Evolutionary conservation across 371 early-diverging fungal species (phyloP).

Genomic region (Mucor piriformis): DNA sequence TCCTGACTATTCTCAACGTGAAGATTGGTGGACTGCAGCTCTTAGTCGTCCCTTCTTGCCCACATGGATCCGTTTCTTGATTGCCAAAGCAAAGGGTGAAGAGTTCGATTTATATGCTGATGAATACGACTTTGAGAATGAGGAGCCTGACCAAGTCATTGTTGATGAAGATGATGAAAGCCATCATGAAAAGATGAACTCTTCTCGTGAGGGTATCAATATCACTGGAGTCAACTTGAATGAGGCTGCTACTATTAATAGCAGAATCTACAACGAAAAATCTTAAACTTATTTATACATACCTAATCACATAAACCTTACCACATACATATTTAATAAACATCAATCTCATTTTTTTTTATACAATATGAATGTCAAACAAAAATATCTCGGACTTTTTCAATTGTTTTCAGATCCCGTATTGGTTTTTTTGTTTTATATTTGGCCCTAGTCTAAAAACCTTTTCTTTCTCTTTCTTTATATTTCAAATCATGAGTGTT

Average conservation of each 20-base stretch:
- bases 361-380: slow-evolving; percentile 1
- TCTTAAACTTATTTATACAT: background rate
- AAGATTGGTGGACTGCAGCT: slow-evolving; percentile 51
- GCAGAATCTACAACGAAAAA: slow-evolving; percentile 8
- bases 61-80: slow-evolving; percentile 40
- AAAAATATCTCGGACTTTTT: background rate
- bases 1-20: slow-evolving; percentile 51
- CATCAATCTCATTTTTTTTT: background rate
- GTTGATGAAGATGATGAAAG: background rate
- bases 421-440: background rate
- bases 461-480: background rate
- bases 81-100: slow-evolving; percentile 24
- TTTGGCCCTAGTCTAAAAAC: slow-evolving; percentile 1
- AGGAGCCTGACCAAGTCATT: slow-evolving; percentile 5
- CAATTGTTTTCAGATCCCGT: background rate
- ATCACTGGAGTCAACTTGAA: slow-evolving; percentile 10
- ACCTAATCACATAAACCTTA: background rate
- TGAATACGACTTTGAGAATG: background rate
- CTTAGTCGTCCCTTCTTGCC: slow-evolving; percentile 40
- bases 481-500: slow-evolving; percentile 22
- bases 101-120: background rate
- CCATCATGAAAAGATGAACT: slow-evolving; percentile 6
- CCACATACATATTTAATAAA: slow-evolving; percentile 1
- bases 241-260: slow-evolving; percentile 10
- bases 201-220: slow-evolving; percentile 16